A percentile compares a stretch with the other conserved stretches of the same genome.
Conservation (phyloP, 1,284 basidiomycete genomes). For the Naganishia sp. region DNA sequence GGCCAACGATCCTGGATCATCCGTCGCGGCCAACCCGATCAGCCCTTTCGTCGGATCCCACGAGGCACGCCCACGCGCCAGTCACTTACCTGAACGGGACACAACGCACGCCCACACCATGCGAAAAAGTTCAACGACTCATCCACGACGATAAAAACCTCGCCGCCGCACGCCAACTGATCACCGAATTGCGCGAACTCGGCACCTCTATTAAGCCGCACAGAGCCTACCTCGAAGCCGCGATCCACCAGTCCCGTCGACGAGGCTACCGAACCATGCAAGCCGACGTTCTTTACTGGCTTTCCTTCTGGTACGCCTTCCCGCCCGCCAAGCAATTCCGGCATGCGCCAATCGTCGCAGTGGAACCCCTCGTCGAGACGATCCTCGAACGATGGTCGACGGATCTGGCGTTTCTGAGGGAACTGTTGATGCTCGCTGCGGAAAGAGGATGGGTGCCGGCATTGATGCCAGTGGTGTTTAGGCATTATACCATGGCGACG, state of each 20-base stretch:
- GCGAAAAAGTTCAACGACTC: constrained; percentile 5
- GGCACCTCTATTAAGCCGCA: constrained; percentile 23
- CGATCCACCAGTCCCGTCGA: constrained; percentile 10
- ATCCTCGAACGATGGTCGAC: constrained; percentile 12
- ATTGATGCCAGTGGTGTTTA: constrained; percentile 14
- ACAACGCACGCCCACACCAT: constrained; percentile 6
- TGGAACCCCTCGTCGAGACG: constrained; percentile 14
- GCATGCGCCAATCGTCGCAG: not conserved
- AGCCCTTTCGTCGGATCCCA: not conserved
- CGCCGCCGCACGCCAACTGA: constrained; percentile 2
- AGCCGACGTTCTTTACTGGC: constrained; percentile 1
- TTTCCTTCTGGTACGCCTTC: constrained; percentile 7
- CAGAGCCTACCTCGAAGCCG: constrained; percentile 14
- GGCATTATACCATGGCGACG: constrained; percentile 5
- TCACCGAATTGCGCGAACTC: constrained; percentile 12
- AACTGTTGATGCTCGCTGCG: constrained; percentile 2
- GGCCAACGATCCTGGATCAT: constrained; percentile 29
- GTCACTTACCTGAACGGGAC: constrained; percentile 3
- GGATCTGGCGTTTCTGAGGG: constrained; percentile 4
- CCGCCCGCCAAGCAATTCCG: constrained; percentile 15
- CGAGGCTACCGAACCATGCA: not conserved
- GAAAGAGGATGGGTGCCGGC: constrained; percentile 14
- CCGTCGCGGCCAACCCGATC: not conserved
- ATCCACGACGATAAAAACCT: constrained; percentile 22
- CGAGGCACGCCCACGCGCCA: constrained; percentile 3